These are phyloP conservation scores for Metschnikowia cubensis DNA, from an alignment of 805 yeast genomes.

Conservation along the genomic window DNA sequence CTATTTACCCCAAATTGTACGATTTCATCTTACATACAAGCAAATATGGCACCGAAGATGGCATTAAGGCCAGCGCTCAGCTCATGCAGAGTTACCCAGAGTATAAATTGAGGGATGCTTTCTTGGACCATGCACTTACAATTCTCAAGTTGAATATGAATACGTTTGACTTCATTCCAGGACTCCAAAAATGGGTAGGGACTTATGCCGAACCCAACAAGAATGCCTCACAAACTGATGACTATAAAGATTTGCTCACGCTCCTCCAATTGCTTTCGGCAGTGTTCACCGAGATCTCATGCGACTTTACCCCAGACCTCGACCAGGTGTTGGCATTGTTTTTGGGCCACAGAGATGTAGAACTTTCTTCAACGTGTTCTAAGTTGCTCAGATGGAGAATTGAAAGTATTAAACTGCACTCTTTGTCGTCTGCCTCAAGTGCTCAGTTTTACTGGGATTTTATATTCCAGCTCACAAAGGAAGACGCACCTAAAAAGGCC, in stretches of 20 bases:
- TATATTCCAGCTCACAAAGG: slow-evolving; percentile 34
- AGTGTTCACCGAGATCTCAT: neutral
- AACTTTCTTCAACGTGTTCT: slow-evolving; percentile 34
- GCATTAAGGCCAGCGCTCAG: neutral
- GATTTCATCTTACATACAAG: slow-evolving; percentile 3
- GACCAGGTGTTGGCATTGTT: slow-evolving; percentile 29
- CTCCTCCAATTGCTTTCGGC: neutral
- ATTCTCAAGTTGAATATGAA: slow-evolving; percentile 5
- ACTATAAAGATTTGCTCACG: neutral
- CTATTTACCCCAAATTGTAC: slow-evolving; percentile 8
- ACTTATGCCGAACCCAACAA: neutral
- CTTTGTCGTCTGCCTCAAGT: slow-evolving; percentile 4
- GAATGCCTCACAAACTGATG: neutral
- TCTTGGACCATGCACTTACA: neutral
- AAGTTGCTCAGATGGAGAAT: slow-evolving; percentile 55
- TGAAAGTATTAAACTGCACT: slow-evolving; percentile 21
- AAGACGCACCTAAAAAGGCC: slow-evolving; percentile 19
- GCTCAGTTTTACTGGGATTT: slow-evolving; percentile 42
- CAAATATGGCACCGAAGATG: neutral
- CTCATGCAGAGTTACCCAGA: neutral
- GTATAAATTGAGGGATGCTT: neutral
- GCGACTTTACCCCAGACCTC: neutral
- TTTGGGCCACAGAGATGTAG: slow-evolving; percentile 36
- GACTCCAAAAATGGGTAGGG: slow-evolving; percentile 1
- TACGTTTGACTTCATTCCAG: slow-evolving; percentile 12